Evolutionary conservation across 495 filamentous ascomycete genomes (phyloP).

Genomic region (Pseudomonodictys pantanalensis): DNA sequence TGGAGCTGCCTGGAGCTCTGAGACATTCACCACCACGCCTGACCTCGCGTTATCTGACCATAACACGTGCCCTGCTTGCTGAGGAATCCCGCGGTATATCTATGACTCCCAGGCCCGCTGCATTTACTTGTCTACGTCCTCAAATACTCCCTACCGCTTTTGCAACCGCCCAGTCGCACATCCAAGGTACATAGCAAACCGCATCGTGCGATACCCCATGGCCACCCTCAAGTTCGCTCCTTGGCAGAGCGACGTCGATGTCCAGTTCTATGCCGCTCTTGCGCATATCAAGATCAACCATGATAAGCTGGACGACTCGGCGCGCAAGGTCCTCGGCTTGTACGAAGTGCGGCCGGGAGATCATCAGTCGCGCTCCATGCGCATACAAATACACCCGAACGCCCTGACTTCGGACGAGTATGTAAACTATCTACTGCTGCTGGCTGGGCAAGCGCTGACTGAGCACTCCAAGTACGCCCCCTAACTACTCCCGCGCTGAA

Average conservation of each 20-base stretch:
- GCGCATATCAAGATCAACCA: constrained; percentile 90
- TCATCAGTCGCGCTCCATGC: constrained; percentile 66
- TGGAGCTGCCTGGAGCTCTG: neutral
- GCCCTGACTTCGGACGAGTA: constrained; percentile 81
- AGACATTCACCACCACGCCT: constrained; percentile 23
- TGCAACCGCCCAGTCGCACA: no score
- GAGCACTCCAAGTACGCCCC: constrained; percentile 57
- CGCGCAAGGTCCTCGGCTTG: constrained; percentile 78
- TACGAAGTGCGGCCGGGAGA: constrained; percentile 77
- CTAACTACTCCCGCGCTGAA: constrained; percentile 75
- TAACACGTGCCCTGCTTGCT: constrained; percentile 11
- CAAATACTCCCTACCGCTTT: neutral
- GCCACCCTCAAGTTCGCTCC: constrained; percentile 64
- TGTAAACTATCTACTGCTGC: constrained; percentile 41
- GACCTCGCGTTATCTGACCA: neutral
- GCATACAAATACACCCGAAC: constrained; percentile 84
- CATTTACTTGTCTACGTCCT: constrained; percentile 2
- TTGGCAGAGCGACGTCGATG: constrained; percentile 89
- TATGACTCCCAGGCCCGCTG: no score
- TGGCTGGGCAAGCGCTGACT: neutral
- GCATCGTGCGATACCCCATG: constrained; percentile 19
- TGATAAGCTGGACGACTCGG: constrained; percentile 92
- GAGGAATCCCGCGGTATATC: no score
- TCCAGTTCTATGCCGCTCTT: constrained; percentile 88
- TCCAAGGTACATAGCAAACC: neutral